Base-by-base conservation (phyloP, 495 filamentous ascomycete genomes). In the Penicillium tannophilum region DNA sequence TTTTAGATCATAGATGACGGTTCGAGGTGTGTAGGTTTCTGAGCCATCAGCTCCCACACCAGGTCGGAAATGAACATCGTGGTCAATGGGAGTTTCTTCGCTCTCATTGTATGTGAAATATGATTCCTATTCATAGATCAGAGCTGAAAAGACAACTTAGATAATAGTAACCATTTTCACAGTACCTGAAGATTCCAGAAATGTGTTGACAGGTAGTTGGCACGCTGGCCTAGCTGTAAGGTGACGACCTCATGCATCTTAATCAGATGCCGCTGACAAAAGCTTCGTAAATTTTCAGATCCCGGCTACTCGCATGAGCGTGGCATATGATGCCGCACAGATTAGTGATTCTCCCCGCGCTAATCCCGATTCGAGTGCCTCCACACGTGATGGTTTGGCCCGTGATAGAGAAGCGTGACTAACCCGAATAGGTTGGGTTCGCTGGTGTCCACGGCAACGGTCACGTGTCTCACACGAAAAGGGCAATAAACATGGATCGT, bases 171-270 rank as follows among this genome's bases (percentile, higher is more conserved):
- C 11, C 20, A 41, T 3, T 7, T 12, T 12, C 10, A 52, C 62
- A 51, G 14, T 77, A 90, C 87, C 79, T 97, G 93, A 28, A 91
- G 81, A 65, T 99, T 99, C 95, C 95, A 99, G 70, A 96, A 98
- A 77, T 99, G 94, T 0, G 91, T 96, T n/a, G 88, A 92, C 28
- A 97, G 72, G 65, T 97, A 96, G 76, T 99, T 99, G 65, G 88
- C 90, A 68, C 88, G 86, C 64, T 96, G 90, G 41, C 94, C 94
- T 53, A 98, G 84, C 76, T 99, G 94, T 44, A 98, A 76, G 2
- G 94, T 97, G 56, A 99, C 81, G 58, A 98, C 92, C 70, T 99
- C 94, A 76, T 95, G 92, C 94, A 99, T 99, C 9, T 20, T 33
- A 63, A 11, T 47, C 8, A 26, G 14, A 24, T 16, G 12, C 5